A percentile compares a stretch with the other conserved stretches of the same genome.
Evolutionary conservation across 495 filamentous ascomycete genomes (phyloP).

Genomic region (Daldinia caldariorum): DNA sequence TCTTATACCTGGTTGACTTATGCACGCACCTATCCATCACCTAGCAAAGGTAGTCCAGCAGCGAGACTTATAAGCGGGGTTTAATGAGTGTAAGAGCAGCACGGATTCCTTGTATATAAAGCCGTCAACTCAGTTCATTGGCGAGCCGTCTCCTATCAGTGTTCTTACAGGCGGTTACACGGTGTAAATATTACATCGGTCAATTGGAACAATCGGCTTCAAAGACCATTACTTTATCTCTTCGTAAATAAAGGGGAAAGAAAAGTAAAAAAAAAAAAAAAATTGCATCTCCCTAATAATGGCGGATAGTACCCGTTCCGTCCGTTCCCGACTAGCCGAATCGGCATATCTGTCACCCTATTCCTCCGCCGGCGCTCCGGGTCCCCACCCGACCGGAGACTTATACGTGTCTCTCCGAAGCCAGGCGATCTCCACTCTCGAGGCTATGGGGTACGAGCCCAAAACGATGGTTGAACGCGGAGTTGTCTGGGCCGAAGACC

Average conservation of each 20-base stretch:
- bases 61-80: not conserved
- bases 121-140: not conserved
- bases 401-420: conserved; percentile 44
- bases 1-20: too few relatives aligned
- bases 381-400: conserved; percentile 46
- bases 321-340: conserved; percentile 26
- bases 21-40: too few relatives aligned
- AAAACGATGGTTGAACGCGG: conserved; percentile 50
- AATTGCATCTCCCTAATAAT: not conserved
- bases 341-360: conserved; percentile 48
- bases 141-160: not conserved
- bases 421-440: conserved; percentile 44
- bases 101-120: not conserved
- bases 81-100: not conserved
- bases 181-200: too few relatives aligned
- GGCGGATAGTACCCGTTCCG: not conserved
- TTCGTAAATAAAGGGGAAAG: too few relatives aligned
- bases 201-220: too few relatives aligned
- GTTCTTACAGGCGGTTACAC: not conserved
- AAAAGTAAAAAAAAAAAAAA: too few relatives aligned
- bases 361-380: conserved; percentile 41
- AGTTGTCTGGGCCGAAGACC: conserved; percentile 50
- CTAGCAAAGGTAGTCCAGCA: too few relatives aligned
- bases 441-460: conserved; percentile 51
- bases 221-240: too few relatives aligned